phyloP scores from a whole-genome alignment of 768 basidiomycete species.

The Rhodosporidiobolus odoratus region DNA sequence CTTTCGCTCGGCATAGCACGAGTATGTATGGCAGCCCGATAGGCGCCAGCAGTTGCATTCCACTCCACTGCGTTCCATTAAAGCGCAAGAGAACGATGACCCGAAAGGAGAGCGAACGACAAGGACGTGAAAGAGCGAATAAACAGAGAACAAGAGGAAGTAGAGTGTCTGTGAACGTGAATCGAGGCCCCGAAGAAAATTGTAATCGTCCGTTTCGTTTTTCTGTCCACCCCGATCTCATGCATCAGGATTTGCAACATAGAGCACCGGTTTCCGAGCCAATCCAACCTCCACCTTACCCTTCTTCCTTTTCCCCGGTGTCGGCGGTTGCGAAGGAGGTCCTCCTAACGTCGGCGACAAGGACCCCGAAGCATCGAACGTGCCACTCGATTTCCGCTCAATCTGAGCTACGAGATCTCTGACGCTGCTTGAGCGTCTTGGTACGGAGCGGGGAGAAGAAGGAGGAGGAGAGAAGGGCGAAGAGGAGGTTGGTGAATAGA shows the following conservation, averaged over 20 bases:
- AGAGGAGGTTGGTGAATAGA: background rate
- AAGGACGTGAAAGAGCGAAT: too few species aligned
- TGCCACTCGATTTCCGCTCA: background rate
- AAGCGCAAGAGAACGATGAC: too few species aligned
- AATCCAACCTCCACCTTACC: conserved; percentile 27
- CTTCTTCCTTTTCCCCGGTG: background rate
- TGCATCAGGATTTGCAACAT: conserved; percentile 27
- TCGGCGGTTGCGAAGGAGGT: too few species aligned
- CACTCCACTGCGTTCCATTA: too few species aligned
- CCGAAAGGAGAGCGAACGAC: too few species aligned
- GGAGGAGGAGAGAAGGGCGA: conserved; percentile 3
- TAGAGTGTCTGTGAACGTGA: background rate
- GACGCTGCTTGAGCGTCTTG: conserved; percentile 16
- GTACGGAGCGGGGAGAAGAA: background rate
- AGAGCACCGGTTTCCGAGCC: conserved; percentile 30
- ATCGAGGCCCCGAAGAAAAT: too few species aligned
- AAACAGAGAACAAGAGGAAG: too few species aligned
- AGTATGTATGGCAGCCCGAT: too few species aligned
- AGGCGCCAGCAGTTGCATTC: too few species aligned
- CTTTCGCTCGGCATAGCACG: too few species aligned
- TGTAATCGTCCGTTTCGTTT: background rate
- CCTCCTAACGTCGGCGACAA: background rate
- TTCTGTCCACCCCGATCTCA: background rate
- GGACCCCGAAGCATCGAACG: background rate
- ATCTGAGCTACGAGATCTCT: conserved; percentile 28